Base-by-base conservation (phyloP, 768 basidiomycete genomes). In the Cyathus striatus region DNA sequence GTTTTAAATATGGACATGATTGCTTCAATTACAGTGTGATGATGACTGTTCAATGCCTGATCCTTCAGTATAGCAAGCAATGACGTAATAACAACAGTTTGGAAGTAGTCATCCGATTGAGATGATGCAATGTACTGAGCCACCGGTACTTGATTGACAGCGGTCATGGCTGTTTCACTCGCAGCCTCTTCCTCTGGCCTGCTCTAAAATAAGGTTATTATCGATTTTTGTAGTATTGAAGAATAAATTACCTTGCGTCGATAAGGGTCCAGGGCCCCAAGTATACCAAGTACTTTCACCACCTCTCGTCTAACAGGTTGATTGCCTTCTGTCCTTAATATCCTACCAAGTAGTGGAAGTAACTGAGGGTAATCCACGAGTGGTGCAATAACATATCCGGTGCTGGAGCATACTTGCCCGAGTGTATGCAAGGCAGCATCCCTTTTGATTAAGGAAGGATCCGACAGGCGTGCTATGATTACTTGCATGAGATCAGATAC, bases 1-100 rank as follows among this genome's bases (percentile, higher is more conserved):
- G 93, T 96, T 63, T 94, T 93, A 76, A 98, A 99, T 47, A 99
- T 98, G 36, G 91, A 86, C 91, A 98, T 97, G 52, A 99, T 87
- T 1, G 93, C 93, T 59, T 98, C 93, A 44, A 98, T 93, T 37
- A 94, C 95, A 18, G 83, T 87, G 55, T 96, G 87, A 54, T 97
- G 93, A 53, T 90, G 85, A 43, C 72, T 82, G 54, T 77, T 86
- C 46, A 96, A 73, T 1, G 92, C 83, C 42, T 89, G 83, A 59
- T 99, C 96, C 57, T 84, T 89, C 48, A 99, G 61, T 45, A 99
- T 87, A 32, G 80, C 76, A 24, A 98, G 75, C 7, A 99, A 75
- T 0, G 92, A 78, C 21, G 81, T 86, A 58, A 99, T 90, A 26
- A 94, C 94, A 5, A 94, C 91, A 5, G 90, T 91, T 59, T 98